Percentiles rank a stretch among this genome's conserved stretches.
Conservation (phyloP, 2,329 filamentous ascomycete genomes). For the Claviceps quebecensis region DNA sequence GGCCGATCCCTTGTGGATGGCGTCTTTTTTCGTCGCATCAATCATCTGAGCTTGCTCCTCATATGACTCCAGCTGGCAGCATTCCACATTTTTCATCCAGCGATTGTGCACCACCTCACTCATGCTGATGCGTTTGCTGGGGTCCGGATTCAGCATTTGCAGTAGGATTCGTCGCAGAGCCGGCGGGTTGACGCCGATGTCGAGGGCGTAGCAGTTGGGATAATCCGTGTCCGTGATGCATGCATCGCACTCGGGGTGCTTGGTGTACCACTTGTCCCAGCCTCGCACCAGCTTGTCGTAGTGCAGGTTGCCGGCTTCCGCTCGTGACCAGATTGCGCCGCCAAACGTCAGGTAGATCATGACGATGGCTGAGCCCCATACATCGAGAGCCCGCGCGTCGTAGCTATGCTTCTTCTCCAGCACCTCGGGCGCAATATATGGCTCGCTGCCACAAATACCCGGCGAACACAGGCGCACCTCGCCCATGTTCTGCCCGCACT, state of each 20-base stretch:
- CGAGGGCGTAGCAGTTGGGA: constrained; percentile 51
- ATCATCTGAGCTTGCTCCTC: constrained; percentile 48
- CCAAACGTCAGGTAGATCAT: constrained; percentile 65
- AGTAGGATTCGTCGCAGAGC: constrained; percentile 58
- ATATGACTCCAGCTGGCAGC: constrained; percentile 60
- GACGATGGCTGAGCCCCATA: constrained; percentile 76
- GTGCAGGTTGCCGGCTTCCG: constrained; percentile 39
- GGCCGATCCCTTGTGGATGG: constrained; percentile 24
- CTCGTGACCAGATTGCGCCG: constrained; percentile 61
- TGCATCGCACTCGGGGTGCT: constrained; percentile 29
- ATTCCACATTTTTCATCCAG: constrained; percentile 64
- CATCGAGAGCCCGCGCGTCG: constrained; percentile 68
- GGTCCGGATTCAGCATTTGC: constrained; percentile 72
- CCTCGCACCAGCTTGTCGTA: constrained; percentile 52
- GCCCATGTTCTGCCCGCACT: constrained; percentile 60
- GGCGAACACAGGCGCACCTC: constrained; percentile 59
- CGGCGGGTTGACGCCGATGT: constrained; percentile 50
- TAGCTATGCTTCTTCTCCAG: constrained; percentile 49
- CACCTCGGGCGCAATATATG: constrained; percentile 81
- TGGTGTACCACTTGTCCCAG: constrained; percentile 54
- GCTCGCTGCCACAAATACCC: constrained; percentile 71
- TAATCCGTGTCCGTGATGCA: constrained; percentile 44
- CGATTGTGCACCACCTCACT: constrained; percentile 52
- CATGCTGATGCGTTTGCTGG: constrained; percentile 55
- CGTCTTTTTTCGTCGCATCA: constrained; percentile 45